These are phyloP conservation scores for Lyophyllum atratum DNA, from an alignment of 768 basidiomycete genomes.

Conservation along the genomic window DNA sequence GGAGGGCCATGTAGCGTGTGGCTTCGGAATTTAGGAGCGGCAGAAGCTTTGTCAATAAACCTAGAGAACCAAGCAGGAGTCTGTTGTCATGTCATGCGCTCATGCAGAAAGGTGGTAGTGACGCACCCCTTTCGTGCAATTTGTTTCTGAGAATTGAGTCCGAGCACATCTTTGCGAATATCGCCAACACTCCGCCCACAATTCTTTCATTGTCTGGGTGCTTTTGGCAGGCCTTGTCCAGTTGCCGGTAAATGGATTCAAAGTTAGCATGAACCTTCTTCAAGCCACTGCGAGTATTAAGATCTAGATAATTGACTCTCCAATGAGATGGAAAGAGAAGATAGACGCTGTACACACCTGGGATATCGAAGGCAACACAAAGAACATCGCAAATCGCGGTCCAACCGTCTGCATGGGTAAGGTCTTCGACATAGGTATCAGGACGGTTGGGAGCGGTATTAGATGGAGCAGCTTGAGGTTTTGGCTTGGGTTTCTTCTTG, in stretches of 20 bases:
- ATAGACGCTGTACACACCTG: slow-evolving; percentile 39
- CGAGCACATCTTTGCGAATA: slow-evolving; percentile 64
- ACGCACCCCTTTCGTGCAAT: slow-evolving; percentile 55
- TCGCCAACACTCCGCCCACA: slow-evolving; percentile 57
- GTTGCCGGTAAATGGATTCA: slow-evolving; percentile 46
- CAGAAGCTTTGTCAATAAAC: slow-evolving; percentile 56
- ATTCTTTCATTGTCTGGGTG: slow-evolving; percentile 47
- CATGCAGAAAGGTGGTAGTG: not conserved
- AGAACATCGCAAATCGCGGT: slow-evolving; percentile 44
- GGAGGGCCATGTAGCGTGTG: slow-evolving; percentile 55
- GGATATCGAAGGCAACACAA: slow-evolving; percentile 52
- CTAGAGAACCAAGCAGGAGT: slow-evolving; percentile 31
- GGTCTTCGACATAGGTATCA: slow-evolving; percentile 40
- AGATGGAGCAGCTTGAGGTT: not conserved
- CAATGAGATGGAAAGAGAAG: not conserved
- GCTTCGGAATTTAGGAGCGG: slow-evolving; percentile 50
- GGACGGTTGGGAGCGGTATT: not conserved
- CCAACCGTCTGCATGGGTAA: slow-evolving; percentile 54
- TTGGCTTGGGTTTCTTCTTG: slow-evolving; percentile 21
- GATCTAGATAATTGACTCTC: slow-evolving; percentile 41
- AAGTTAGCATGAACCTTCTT: slow-evolving; percentile 66
- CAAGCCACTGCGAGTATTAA: slow-evolving; percentile 56
- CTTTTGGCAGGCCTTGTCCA: slow-evolving; percentile 50
- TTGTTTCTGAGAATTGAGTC: slow-evolving; percentile 63
- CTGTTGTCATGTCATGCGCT: not conserved